Evolutionary conservation across 2,329 filamentous ascomycete species (phyloP), one percentile per base, ranked within the genome.

Genomic region (Thelonectria olida): DNA sequence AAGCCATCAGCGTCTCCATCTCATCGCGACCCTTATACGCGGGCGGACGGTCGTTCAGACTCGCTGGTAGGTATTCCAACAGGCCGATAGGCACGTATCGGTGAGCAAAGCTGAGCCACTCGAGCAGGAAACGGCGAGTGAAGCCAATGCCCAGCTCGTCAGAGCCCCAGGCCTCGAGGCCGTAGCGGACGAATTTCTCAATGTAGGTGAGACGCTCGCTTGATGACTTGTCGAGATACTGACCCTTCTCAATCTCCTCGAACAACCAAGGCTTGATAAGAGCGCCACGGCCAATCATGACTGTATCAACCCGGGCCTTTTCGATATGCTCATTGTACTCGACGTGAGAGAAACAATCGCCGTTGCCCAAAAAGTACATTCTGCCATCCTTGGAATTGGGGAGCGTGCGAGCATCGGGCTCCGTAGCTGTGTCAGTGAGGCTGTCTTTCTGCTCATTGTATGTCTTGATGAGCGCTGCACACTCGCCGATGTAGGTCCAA

Each of bases 231-330:
- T 99, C 96, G 38, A 99, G 87, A 74, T 98, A 97, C 78, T 98
- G 96, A 5, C 92, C 91, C 64, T 89, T 86, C 68, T 92, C 88
- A 56, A 99, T 98, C 79, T 99, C 96, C 78, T 99, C 96, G 74
- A 98, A 99, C 64, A 99, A 84, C 96, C 96, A 99, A 1, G 96
- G 96, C 80, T 99, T 99, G 80, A 98, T 92, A 60, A 99, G 85
- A 9, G 96, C 96, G 58, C 96, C 96, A 62, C 96, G 92, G n/a
- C 90, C 96, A 63, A 98, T 88, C 96, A 99, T 98, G 74, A 97
- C 92, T n/a, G 89, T 89, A 80, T 98, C 95, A 45, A 98, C 93
- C 47, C 88, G 87, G 34, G 92, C 86, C 61, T 95, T 86, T 48
- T 90, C 84, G 38, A 98, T 82, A 72, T 96, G 89, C 58, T 89